Evolutionary conservation across 345 rosid species (phyloP).

Genomic region (Physaria fendleri): DNA sequence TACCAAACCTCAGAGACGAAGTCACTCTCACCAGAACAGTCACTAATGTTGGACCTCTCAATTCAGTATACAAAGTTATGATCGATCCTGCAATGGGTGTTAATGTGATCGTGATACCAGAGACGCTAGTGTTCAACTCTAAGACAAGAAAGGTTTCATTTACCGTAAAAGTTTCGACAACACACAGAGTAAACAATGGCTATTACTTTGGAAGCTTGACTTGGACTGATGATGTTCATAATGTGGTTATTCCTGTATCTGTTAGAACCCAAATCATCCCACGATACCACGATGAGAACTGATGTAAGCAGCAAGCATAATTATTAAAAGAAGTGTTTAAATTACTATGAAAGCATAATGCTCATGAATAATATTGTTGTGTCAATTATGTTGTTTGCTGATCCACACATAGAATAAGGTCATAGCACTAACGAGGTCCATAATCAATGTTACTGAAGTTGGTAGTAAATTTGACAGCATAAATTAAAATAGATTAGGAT

Average conservation of each 20-base stretch:
- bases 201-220: constrained; percentile 44
- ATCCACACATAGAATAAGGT: no score
- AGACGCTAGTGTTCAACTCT: constrained; percentile 16
- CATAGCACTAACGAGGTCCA: no score
- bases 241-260: constrained; percentile 10
- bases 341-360: not conserved
- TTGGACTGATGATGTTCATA: constrained; percentile 29
- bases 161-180: constrained; percentile 16
- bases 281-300: constrained; percentile 7
- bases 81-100: constrained; percentile 31
- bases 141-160: constrained; percentile 18
- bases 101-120: constrained; percentile 17
- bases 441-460: no score
- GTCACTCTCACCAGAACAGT: constrained; percentile 29
- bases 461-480: no score
- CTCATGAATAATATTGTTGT: not conserved
- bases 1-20: constrained; percentile 17
- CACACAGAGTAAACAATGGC: constrained; percentile 32
- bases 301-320: no score
- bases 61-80: constrained; percentile 26
- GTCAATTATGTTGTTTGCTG: no score
- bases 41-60: constrained; percentile 40
- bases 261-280: constrained; percentile 2
- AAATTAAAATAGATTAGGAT: no score
- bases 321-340: no score